Evolutionary conservation across 2,329 filamentous ascomycete species (phyloP), one percentile per base, ranked within the genome.

Genomic region (Akanthomyces lecanii): DNA sequence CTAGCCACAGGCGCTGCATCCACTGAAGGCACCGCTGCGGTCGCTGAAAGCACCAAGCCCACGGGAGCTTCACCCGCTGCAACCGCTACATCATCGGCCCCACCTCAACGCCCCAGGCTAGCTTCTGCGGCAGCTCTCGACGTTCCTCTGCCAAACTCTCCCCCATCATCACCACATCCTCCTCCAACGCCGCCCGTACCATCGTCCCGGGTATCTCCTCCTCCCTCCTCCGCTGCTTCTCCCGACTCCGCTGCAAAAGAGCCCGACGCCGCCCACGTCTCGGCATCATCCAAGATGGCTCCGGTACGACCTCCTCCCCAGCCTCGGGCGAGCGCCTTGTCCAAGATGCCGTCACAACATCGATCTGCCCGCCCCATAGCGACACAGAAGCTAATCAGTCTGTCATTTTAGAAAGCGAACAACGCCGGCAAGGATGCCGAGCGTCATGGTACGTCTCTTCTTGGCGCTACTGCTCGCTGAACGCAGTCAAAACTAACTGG

Each of bases 261-360:
- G 61, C 67, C 67, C 55, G 67, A 70, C 66, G 62, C 69, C 66
- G 66, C 69, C 63, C 67, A 70, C 58, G 66, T 67, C 66, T 65
- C 69, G 65, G 66, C 69, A 68, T 70, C 75, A 71, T 71, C 73
- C 77, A 82, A 76, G 69, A 85, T 85, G 82, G 78, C 82, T 77
- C 78, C 82, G 71, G 82, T 85, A 82, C 78, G 82, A 51, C 77
- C 73, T 65, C 55, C 58, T 45, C 40, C 25, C 53, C 60, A 63
- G 61, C 33, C 60, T 66, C 65, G 66, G 36, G 36, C 65, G 58
- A 64, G 64, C 64, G 64, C 64, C 58, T 66, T 58, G 48, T 61
- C 21, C 38, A 30, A 33, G 44, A 44, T 42, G 45, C 14, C 30
- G 53, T 52, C 61, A 52, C 53, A 50, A 28, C 38, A 38, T 42